A percentile compares a stretch with the other conserved stretches of the same genome.
These are phyloP conservation scores for Pseudocohnilembus persalinus DNA, from an alignment of 169 alveolate genomes.

Conservation along the genomic window DNA sequence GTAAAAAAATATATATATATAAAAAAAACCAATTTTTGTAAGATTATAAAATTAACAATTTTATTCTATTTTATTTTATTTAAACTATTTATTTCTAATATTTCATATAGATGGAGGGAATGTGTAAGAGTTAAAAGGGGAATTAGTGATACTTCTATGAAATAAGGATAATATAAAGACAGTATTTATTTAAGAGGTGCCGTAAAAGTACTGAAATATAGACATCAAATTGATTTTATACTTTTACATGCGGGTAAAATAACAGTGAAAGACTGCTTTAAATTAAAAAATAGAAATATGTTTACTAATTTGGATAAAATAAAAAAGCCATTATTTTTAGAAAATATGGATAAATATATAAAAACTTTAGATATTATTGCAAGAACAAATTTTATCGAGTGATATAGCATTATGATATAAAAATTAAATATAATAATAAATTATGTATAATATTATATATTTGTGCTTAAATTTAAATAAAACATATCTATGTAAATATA, in stretches of 20 bases:
- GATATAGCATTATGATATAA: too few relatives aligned
- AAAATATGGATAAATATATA: conserved; percentile 47
- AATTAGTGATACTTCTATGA: conserved; percentile 53
- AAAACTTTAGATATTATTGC: conserved; percentile 58
- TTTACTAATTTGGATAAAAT: conserved; percentile 26
- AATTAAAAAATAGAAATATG: conserved; percentile 18
- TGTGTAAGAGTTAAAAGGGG: conserved; percentile 71
- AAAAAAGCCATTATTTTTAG: conserved; percentile 54
- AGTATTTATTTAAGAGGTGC: conserved; percentile 59
- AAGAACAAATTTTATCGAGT: conserved; percentile 33
- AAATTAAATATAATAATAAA: too few relatives aligned
- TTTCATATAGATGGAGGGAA: conserved; percentile 60
- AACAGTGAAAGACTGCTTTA: conserved; percentile 46
- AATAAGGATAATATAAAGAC: conserved; percentile 61
- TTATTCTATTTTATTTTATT: too few relatives aligned
- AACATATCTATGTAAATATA: too few relatives aligned
- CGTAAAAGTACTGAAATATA: conserved; percentile 46
- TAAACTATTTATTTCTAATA: too few relatives aligned
- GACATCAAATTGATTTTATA: conserved; percentile 38
- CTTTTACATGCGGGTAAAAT: conserved; percentile 34
- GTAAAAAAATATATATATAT: not conserved
- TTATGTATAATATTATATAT: too few relatives aligned
- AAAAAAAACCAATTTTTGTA: not conserved
- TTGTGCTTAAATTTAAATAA: too few relatives aligned
- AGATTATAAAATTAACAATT: too few relatives aligned